A percentile compares a stretch with the other conserved stretches of the same genome.
These are phyloP conservation scores for Biscogniauxia mediterranea DNA, from an alignment of 2,329 filamentous ascomycete genomes.

Conservation along the genomic window DNA sequence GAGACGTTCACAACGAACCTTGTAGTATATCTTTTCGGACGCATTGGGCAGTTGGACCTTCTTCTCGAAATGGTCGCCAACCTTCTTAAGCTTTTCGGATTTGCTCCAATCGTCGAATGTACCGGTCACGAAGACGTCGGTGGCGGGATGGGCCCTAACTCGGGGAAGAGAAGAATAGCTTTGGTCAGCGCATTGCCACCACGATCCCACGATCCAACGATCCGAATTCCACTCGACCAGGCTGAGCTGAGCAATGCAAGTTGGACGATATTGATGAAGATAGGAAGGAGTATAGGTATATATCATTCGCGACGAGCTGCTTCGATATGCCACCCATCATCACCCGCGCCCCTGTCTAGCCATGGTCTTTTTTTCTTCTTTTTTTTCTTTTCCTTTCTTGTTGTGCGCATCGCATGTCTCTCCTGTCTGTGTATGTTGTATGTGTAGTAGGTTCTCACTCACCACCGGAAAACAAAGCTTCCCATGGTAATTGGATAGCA, in stretches of 20 bases:
- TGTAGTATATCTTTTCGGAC: constrained; percentile 82
- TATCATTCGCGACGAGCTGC: neutral
- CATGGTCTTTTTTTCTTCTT: no score
- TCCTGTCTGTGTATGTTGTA: neutral
- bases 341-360: no score
- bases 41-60: constrained; percentile 68
- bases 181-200: neutral
- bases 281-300: neutral
- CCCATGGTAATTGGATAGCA: constrained; percentile 49
- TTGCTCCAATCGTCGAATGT: constrained; percentile 94
- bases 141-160: constrained; percentile 75
- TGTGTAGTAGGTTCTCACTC: constrained; percentile 35
- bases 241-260: no score
- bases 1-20: constrained; percentile 59
- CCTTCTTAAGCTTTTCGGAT: constrained; percentile 77
- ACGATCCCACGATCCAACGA: neutral
- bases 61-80: constrained; percentile 74
- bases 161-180: constrained; percentile 8
- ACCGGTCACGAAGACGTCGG: constrained; percentile 91
- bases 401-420: neutral
- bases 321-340: neutral
- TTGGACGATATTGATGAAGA: no score
- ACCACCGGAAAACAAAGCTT: constrained; percentile 71
- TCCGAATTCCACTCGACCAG: neutral
- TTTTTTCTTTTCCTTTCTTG: neutral